Evolutionary conservation across 164 flowering plant genomes (phyloP).

Genomic region (Magnolia officinalis): DNA sequence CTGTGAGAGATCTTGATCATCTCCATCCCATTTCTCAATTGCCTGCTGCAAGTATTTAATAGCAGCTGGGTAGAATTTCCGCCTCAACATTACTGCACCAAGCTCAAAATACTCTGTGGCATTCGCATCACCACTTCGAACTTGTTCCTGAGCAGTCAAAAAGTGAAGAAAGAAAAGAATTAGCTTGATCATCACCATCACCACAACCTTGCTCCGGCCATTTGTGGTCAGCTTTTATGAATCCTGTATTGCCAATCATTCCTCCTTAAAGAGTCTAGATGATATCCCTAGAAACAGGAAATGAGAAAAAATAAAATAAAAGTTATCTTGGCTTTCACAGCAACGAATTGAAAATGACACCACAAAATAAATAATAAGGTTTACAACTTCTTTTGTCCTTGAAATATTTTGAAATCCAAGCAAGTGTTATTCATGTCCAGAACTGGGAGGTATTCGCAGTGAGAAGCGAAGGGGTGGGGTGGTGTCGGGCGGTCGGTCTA

Average conservation of each 20-base stretch:
- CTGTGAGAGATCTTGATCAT: slow-evolving; percentile 96
- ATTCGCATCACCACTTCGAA: slow-evolving; percentile 94
- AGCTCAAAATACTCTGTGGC: slow-evolving; percentile 87
- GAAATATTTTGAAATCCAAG: too few species aligned
- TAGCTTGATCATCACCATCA: neutral
- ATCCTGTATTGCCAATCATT: neutral
- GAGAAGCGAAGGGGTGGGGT: too few species aligned
- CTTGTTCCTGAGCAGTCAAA: slow-evolving; percentile 65
- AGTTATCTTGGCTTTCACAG: neutral
- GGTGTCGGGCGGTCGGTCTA: too few species aligned
- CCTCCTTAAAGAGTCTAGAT: neutral
- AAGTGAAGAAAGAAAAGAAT: neutral
- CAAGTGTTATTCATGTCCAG: too few species aligned
- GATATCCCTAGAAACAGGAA: neutral
- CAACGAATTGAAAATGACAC: neutral
- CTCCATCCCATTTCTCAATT: slow-evolving; percentile 95
- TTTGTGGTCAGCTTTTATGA: neutral
- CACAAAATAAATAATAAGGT: neutral
- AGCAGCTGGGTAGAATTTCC: slow-evolving; percentile 93
- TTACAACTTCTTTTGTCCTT: too few species aligned
- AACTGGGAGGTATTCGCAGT: too few species aligned
- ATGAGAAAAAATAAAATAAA: neutral
- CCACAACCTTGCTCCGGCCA: neutral
- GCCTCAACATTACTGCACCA: slow-evolving; percentile 96
- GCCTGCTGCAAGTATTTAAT: slow-evolving; percentile 86